Conservation (phyloP, 306 rosid genomes). For the Rubus parviflorus region DNA sequence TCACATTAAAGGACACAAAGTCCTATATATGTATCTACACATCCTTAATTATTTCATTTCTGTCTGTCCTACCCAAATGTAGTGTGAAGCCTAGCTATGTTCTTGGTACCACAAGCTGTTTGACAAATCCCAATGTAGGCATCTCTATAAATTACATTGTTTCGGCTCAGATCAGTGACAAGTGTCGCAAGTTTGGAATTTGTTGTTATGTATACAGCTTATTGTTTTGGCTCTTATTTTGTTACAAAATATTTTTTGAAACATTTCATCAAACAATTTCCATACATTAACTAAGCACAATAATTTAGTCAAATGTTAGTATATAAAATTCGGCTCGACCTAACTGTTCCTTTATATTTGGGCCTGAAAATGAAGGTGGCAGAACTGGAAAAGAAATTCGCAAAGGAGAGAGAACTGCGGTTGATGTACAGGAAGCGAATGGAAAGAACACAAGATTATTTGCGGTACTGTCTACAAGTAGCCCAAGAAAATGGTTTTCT, state of each 20-base stretch:
- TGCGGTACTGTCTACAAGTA: constrained; percentile 63
- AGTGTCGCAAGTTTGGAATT: too few relatives aligned
- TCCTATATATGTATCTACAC: background rate
- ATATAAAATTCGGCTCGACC: too few relatives aligned
- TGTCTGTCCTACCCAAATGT: background rate
- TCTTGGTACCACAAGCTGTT: background rate
- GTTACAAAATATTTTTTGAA: background rate
- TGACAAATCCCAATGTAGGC: background rate
- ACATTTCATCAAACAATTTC: background rate
- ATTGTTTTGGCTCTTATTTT: too few relatives aligned
- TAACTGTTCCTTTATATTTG: background rate
- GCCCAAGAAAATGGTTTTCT: constrained; percentile 80
- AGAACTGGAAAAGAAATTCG: constrained; percentile 57
- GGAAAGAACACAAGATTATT: constrained; percentile 60
- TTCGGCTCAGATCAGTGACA: too few relatives aligned
- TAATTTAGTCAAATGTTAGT: background rate
- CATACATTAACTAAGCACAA: background rate
- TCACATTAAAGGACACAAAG: background rate
- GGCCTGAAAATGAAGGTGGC: constrained; percentile 39
- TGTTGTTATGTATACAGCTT: too few relatives aligned
- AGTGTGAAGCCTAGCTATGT: background rate
- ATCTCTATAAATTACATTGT: background rate
- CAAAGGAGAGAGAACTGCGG: constrained; percentile 48
- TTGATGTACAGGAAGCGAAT: constrained; percentile 33
- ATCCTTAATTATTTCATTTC: background rate